These are phyloP conservation scores for Mycena galopus DNA, from an alignment of 768 basidiomycete species.

Conservation along the genomic window DNA sequence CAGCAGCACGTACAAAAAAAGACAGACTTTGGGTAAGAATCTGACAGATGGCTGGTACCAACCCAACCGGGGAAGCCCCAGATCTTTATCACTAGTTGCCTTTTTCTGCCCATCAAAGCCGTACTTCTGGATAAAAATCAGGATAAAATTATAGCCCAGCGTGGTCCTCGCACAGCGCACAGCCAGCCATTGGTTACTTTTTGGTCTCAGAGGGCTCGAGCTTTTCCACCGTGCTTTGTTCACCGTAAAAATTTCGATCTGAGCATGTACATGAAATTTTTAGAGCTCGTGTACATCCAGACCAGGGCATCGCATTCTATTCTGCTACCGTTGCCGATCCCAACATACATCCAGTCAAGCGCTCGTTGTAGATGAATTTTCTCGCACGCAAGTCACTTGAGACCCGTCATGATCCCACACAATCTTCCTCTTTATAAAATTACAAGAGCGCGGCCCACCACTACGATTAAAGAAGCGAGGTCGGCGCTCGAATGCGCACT, in stretches of 20 bases:
- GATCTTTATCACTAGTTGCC: neutral
- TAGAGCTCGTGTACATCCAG: neutral
- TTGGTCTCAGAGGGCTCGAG: neutral
- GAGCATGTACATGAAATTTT: neutral
- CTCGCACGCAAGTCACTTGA: constrained; percentile 1
- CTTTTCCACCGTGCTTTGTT: neutral
- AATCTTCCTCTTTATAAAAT: too few relatives aligned
- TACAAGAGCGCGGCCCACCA: too few relatives aligned
- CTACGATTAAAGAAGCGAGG: too few relatives aligned
- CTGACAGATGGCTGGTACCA: neutral
- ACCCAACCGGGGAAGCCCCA: neutral
- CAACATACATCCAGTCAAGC: neutral
- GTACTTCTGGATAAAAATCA: neutral
- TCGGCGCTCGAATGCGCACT: too few relatives aligned
- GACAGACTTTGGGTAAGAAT: neutral
- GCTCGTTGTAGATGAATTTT: neutral
- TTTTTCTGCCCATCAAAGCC: constrained; percentile 1
- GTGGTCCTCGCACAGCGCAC: neutral
- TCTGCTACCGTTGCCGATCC: neutral
- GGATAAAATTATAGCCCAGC: neutral
- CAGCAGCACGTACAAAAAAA: neutral
- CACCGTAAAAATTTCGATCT: neutral
- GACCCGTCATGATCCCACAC: constrained; percentile 1
- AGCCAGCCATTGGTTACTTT: neutral
- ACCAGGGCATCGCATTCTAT: neutral